Conservation (phyloP, 306 rosid species). For the Vicia faba region DNA sequence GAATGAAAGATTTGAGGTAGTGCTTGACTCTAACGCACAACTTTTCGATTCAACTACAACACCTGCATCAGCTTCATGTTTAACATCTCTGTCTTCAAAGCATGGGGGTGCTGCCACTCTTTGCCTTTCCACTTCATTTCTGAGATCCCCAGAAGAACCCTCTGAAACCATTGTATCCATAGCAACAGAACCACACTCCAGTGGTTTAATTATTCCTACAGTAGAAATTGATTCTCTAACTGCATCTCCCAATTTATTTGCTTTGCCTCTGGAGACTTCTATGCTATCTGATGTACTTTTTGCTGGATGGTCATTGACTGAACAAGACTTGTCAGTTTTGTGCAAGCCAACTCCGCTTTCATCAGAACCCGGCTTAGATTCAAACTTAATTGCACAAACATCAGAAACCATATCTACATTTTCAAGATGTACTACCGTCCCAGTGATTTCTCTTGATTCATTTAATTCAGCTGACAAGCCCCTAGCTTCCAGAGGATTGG, state of each 20-base stretch:
- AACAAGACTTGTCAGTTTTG: conserved; percentile 39
- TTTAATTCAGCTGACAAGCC: conserved; percentile 43
- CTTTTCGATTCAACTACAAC: conserved; percentile 38
- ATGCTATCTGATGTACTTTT: conserved; percentile 29
- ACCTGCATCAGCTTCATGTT: conserved; percentile 43
- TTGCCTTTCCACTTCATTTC: conserved; percentile 40
- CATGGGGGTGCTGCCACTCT: conserved; percentile 32
- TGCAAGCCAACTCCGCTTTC: conserved; percentile 38
- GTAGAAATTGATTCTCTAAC: conserved; percentile 37
- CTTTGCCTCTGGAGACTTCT: conserved; percentile 44
- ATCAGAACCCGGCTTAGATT: conserved; percentile 40
- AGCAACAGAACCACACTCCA: conserved; percentile 39
- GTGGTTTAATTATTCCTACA: conserved; percentile 39
- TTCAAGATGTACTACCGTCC: conserved; percentile 35
- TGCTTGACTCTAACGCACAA: conserved; percentile 49
- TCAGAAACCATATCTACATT: conserved; percentile 45
- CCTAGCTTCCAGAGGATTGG: conserved; percentile 50
- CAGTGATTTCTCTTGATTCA: conserved; percentile 45
- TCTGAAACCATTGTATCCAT: conserved; percentile 46
- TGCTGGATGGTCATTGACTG: conserved; percentile 41
- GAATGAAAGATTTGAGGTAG: conserved; percentile 46
- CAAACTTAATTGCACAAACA: conserved; percentile 43
- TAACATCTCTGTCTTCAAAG: conserved; percentile 40
- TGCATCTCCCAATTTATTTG: conserved; percentile 39
- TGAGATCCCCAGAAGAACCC: conserved; percentile 45